Conservation (phyloP, 2,329 filamentous ascomycete species). For the Fusarium burgessii region DNA sequence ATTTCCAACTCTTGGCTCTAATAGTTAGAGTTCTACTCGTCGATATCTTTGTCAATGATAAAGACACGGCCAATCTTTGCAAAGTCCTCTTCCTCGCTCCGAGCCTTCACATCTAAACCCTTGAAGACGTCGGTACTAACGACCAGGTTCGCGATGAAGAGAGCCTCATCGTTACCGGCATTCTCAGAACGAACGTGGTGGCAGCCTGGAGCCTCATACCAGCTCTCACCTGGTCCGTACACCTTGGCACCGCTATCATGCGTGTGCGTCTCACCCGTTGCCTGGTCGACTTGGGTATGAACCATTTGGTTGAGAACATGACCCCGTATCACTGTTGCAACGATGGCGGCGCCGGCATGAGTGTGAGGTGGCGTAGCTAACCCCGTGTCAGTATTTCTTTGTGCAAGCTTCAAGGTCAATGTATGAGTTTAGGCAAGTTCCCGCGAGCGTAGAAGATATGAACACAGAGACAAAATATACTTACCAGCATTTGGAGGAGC, state of each 20-base stretch:
- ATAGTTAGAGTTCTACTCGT: background rate
- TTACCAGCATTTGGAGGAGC: too few species aligned
- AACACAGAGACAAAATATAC: too few species aligned
- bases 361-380: too few species aligned
- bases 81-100: conserved; percentile 12
- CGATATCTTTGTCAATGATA: conserved; percentile 26
- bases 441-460: too few species aligned
- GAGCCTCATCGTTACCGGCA: conserved; percentile 22
- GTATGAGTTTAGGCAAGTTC: too few species aligned
- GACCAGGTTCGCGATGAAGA: conserved; percentile 29
- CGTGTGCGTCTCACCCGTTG: background rate
- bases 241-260: conserved; percentile 29
- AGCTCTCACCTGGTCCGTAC: conserved; percentile 32
- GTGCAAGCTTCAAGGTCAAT: too few species aligned
- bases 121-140: conserved; percentile 25
- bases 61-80: conserved; percentile 23
- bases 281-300: too few species aligned
- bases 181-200: conserved; percentile 36
- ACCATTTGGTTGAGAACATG: too few species aligned
- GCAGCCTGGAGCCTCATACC: conserved; percentile 36
- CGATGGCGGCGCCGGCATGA: too few species aligned
- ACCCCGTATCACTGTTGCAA: too few species aligned
- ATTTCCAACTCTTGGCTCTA: background rate
- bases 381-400: too few species aligned
- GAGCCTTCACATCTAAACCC: conserved; percentile 14